These are phyloP conservation scores for Xanthoconium stramineum DNA, from an alignment of 768 basidiomycete species.

Conservation along the genomic window DNA sequence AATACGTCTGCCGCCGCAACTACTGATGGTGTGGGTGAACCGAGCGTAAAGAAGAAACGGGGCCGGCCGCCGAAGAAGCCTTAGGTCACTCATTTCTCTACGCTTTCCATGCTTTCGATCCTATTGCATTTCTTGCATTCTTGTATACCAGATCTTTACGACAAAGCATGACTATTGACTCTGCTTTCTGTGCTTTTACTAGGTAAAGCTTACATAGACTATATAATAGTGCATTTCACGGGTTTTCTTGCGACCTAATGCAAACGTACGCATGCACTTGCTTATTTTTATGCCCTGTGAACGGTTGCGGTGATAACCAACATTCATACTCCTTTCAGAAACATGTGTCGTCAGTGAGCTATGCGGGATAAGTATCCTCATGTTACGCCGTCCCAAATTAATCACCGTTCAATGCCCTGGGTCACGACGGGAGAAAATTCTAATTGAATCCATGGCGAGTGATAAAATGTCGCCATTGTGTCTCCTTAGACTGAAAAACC, in stretches of 20 bases:
- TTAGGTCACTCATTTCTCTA: constrained; percentile 13
- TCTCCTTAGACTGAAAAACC: constrained; percentile 25
- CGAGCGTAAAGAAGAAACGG: constrained; percentile 63
- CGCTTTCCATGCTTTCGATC: constrained; percentile 20
- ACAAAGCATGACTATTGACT: constrained; percentile 34
- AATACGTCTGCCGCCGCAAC: constrained; percentile 25
- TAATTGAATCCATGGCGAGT: constrained; percentile 21
- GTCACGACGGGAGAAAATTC: constrained; percentile 16
- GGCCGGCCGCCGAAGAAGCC: constrained; percentile 61
- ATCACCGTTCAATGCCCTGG: constrained; percentile 32
- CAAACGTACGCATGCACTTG: constrained; percentile 17
- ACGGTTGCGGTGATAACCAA: constrained; percentile 15
- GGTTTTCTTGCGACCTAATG: constrained; percentile 20
- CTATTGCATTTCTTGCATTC: constrained; percentile 33
- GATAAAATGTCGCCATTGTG: constrained; percentile 14
- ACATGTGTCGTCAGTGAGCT: constrained; percentile 23
- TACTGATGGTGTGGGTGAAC: constrained; percentile 44
- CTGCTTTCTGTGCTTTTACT: constrained; percentile 33
- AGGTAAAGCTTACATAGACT: constrained; percentile 35
- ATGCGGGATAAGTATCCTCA: constrained; percentile 33
- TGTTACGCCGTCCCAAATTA: constrained; percentile 31
- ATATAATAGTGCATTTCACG: constrained; percentile 30
- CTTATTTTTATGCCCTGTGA: constrained; percentile 36
- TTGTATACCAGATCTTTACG: constrained; percentile 34
- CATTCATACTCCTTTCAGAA: constrained; percentile 19